Evolutionary conservation across 345 rosid species (phyloP).

Genomic region (Syzygium aqueum): DNA sequence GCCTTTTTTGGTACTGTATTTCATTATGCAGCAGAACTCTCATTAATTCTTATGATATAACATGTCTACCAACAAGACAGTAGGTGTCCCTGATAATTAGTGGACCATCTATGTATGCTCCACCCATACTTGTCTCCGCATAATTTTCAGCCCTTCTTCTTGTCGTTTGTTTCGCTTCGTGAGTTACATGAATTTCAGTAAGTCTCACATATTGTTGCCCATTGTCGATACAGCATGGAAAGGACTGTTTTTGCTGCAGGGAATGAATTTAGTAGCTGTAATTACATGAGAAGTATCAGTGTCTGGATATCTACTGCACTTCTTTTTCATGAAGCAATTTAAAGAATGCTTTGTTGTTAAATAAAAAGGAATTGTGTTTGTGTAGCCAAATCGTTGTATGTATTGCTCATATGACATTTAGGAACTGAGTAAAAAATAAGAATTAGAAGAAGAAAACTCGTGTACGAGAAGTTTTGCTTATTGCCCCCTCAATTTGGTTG

Average conservation of each 20-base stretch:
- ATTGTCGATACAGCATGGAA: neutral
- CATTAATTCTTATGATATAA: neutral
- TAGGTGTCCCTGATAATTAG: neutral
- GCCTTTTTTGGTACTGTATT: neutral
- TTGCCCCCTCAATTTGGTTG: neutral
- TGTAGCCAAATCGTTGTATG: neutral
- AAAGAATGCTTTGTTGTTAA: neutral
- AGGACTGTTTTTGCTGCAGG: neutral
- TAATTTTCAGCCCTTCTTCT: neutral
- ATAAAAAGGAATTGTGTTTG: neutral
- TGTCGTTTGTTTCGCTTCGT: neutral
- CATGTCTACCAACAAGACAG: neutral
- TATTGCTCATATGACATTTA: neutral
- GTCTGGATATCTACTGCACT: neutral
- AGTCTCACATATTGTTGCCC: neutral
- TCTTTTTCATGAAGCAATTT: neutral
- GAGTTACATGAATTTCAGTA: neutral
- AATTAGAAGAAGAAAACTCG: neutral
- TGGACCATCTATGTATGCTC: neutral
- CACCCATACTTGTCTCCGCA: neutral
- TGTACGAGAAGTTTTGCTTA: neutral
- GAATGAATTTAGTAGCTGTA: neutral
- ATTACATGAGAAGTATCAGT: neutral
- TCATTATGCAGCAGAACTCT: neutral
- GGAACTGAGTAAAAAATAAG: neutral